Base-by-base conservation (phyloP, 1,139 yeast species). In the Yamadazyma diddensiae region DNA sequence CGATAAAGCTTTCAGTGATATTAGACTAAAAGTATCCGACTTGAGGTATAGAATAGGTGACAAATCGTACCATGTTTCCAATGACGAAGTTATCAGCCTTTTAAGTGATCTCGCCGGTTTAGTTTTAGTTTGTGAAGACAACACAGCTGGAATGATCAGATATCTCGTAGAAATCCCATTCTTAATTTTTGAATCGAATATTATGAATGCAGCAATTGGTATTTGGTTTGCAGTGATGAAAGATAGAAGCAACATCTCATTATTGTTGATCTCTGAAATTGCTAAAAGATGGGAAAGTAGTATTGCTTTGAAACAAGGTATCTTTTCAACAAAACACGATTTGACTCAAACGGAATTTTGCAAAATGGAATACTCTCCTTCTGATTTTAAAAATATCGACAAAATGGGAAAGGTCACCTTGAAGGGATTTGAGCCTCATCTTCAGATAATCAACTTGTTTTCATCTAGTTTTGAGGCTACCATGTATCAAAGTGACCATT, bases 321-420 rank as follows among this genome's bases (percentile, higher is more conserved):
- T 92, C 8, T 92, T 75, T 52, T 75, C 82, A 6, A 69, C 65
- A n/a, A 52, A 60, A 4, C 60, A 65, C 45, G 95, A 88, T 53
- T 55, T 78, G n/a, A 51, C 50, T 1, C 67, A 68, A 31, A 82
- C 94, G 6, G 87, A 82, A 37, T 82, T 69, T 50, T 63, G 73
- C 42, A 71, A 68, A 38, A 92, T 92, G 98, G 95, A 86, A 46
- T 94, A 94, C 51, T 67, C 88, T 1, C 97, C 98, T 11, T 79
- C 94, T 32, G 82, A 84, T 57, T 79, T 77, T 45, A 68, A 67
- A 27, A 70, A 64, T 7, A 69, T 81, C n/a, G 73, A 77, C 38
- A 72, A 72, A 42, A 57, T 66, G 21, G 78, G 87, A 1, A 56
- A 59, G 4, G 41, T 55, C 4, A 36, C 38, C 13, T 27, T 34